Base-by-base conservation (phyloP, 2,329 filamentous ascomycete species). In the Epichloe gansuensis region DNA sequence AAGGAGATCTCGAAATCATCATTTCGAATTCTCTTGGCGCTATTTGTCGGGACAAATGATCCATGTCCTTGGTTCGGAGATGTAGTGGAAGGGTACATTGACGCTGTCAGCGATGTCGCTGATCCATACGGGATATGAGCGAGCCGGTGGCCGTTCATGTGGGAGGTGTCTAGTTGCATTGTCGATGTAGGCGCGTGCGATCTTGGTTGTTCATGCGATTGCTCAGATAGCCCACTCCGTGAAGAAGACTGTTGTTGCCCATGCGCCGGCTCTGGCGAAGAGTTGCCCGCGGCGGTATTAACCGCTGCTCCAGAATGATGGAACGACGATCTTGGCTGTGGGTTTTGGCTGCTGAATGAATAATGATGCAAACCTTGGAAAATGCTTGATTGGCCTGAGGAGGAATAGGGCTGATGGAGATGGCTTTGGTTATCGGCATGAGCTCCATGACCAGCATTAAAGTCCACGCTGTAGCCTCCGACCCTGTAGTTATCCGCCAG, bases 401-500 rank as follows among this genome's bases (percentile, higher is more conserved):
- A 62, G 63, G 81, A 78, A 71, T 84, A 86, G 61, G 76, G 70
- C 66, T 84, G 78, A 65, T 79, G 73, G 66, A 76, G 74, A 66
- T 84, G 79, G 66, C 74, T 75, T 68, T 83, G 80, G 66, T 80
- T 75, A 69, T 75, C 76, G 71, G 80, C 71, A 73, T 82, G 78
- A 70, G 76, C 75, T 65, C 76, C 78, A 72, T 84, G 82, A 67
- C 80, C 51, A 54, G 53, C 74, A 71, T 81, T 76, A 73, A 85
- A 87, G 68, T 84, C 80, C 77, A 86, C 81, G 78, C 84, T 79
- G 76, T 85, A 85, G 74, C 82, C 80, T 68, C 76, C 77, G 71
- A 80, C 75, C 77, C 81, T 80, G 75, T 87, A 87, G 71, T 82
- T 81, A 76, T 80, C 77, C 76, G 81, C 81, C 80, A 85, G 80